phyloP scores from a whole-genome alignment of 1,284 basidiomycete species.

The Cutaneotrichosporon cavernicola region DNA sequence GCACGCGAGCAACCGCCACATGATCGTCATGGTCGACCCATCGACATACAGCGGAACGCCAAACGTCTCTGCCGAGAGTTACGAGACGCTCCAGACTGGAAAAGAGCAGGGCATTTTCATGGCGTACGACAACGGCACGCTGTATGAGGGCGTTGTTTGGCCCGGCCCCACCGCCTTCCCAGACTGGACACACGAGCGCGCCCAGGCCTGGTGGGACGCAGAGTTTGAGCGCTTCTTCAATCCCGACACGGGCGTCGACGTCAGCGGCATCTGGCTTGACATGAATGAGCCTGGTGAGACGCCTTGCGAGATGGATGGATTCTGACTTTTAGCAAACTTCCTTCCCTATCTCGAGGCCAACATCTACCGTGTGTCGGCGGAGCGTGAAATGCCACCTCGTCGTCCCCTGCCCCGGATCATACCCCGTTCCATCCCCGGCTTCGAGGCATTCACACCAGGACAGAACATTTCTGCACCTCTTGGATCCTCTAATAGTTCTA shows the following conservation, averaged over 20 bases:
- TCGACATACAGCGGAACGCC: slow-evolving; percentile 56
- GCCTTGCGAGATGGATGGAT: not conserved
- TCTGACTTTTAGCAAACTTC: slow-evolving; percentile 25
- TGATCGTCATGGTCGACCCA: slow-evolving; percentile 69
- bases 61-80: slow-evolving; percentile 48
- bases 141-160: slow-evolving; percentile 67
- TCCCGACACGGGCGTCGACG: slow-evolving; percentile 25
- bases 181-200: slow-evolving; percentile 66
- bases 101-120: slow-evolving; percentile 61
- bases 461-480: slow-evolving; percentile 28
- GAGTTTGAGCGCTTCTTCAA: slow-evolving; percentile 65
- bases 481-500: not conserved
- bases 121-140: slow-evolving; percentile 62
- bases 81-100: slow-evolving; percentile 62
- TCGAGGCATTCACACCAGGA: slow-evolving; percentile 22
- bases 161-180: slow-evolving; percentile 65
- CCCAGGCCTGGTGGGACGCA: slow-evolving; percentile 61
- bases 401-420: slow-evolving; percentile 24
- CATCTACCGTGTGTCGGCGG: slow-evolving; percentile 29
- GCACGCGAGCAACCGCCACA: slow-evolving; percentile 62
- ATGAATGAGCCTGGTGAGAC: slow-evolving; percentile 56
- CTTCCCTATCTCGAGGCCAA: slow-evolving; percentile 34
- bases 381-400: slow-evolving; percentile 24
- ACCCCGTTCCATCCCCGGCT: slow-evolving; percentile 20
- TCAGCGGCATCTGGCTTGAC: slow-evolving; percentile 66